phyloP scores from a whole-genome alignment of 2,329 filamentous ascomycete genomes.

The Aspergillus sp. region DNA sequence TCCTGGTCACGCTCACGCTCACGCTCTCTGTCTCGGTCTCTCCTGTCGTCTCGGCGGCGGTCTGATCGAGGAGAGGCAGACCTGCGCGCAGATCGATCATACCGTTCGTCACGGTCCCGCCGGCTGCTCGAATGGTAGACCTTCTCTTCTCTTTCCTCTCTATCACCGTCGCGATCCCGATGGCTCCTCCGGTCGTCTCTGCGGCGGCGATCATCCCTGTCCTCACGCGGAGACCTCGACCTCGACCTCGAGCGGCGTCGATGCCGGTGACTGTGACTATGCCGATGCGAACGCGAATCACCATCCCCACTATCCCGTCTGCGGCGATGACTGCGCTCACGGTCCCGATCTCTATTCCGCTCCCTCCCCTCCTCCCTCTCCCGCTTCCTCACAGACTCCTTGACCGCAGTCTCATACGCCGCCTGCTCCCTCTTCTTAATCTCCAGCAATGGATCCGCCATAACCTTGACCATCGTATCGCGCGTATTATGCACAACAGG shows the following conservation, averaged over 20 bases:
- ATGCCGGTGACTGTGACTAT: slow-evolving; percentile 18
- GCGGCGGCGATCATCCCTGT: slow-evolving; percentile 22
- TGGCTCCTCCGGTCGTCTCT: slow-evolving; percentile 21
- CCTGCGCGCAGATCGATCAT: slow-evolving; percentile 24
- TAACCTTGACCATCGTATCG: slow-evolving; percentile 82
- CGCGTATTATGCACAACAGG: slow-evolving; percentile 62
- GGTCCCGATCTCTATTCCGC: slow-evolving; percentile 18
- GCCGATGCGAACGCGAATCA: slow-evolving; percentile 25
- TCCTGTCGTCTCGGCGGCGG: slow-evolving; percentile 16
- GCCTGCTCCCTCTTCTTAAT: slow-evolving; percentile 92
- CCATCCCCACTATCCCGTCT: slow-evolving; percentile 27
- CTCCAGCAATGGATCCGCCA: slow-evolving; percentile 85
- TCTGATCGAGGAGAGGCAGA: slow-evolving; percentile 26
- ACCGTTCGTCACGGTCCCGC: slow-evolving; percentile 24
- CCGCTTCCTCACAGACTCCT: slow-evolving; percentile 40
- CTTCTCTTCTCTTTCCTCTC: slow-evolving; percentile 23
- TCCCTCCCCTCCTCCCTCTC: slow-evolving; percentile 20
- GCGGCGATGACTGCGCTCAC: slow-evolving; percentile 23
- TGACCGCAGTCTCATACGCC: slow-evolving; percentile 62
- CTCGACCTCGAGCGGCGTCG: slow-evolving; percentile 8
- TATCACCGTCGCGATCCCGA: slow-evolving; percentile 17
- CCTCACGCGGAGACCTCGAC: slow-evolving; percentile 20
- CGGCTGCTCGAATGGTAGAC: slow-evolving; percentile 21
- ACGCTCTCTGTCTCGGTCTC: slow-evolving; percentile 12
- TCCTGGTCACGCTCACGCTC: slow-evolving; percentile 6